phyloP scores from a whole-genome alignment of 2,329 filamentous ascomycete genomes.

The Sclerotinia sclerotiorum region DNA sequence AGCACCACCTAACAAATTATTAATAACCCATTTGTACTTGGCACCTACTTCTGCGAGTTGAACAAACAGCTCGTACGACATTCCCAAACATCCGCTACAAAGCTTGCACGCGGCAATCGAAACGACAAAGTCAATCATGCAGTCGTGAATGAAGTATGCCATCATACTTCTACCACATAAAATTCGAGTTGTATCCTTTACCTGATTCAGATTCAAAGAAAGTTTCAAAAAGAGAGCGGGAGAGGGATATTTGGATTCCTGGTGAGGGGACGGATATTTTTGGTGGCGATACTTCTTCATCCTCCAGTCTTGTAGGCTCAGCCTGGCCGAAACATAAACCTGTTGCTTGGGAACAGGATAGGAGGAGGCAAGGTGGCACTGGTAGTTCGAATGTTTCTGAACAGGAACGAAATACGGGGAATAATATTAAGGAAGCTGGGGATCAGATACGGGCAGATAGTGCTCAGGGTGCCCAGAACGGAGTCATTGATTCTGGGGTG shows the following conservation, averaged over 20 bases:
- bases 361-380: not conserved
- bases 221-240: constrained; percentile 18
- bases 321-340: constrained; percentile 33
- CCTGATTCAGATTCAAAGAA: constrained; percentile 26
- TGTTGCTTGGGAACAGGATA: constrained; percentile 6
- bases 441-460: not conserved
- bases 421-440: not conserved
- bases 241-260: constrained; percentile 51
- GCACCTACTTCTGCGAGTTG: too few relatives aligned
- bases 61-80: not conserved
- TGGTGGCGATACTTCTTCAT: constrained; percentile 13
- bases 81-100: not conserved
- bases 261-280: constrained; percentile 48
- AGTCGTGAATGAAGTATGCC: constrained; percentile 30
- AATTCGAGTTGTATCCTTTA: constrained; percentile 59
- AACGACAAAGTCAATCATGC: constrained; percentile 6
- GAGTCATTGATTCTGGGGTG: too few relatives aligned
- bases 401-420: constrained; percentile 26
- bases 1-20: not conserved
- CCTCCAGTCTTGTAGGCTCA: not conserved
- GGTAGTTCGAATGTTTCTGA: not conserved
- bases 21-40: not conserved
- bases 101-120: not conserved
- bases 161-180: constrained; percentile 64
- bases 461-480: not conserved